Evolutionary conservation across 176 grass and related monocot species (phyloP), one percentile per base, ranked within the genome.

Genomic region (Oryza brachyantha): DNA sequence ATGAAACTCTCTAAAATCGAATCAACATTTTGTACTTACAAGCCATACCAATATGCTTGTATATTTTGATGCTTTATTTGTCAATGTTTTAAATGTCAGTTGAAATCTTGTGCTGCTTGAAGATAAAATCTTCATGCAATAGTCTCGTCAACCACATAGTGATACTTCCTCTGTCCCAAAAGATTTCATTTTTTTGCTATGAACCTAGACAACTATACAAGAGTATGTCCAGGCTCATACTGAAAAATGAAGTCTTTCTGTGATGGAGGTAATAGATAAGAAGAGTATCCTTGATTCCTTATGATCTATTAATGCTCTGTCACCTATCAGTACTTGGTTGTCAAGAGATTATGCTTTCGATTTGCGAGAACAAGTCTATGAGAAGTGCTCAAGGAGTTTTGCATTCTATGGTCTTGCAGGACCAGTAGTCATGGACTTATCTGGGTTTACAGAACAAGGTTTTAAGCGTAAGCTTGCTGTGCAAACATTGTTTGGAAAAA

Each of bases 381-480:
- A 70, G n/a, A 43, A 68, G 12, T 21, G 73, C 26, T 67, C 14
- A 73, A 38, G 2, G 61, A 40, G 19, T 66, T 81, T 52, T 54
- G 8, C 68, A 13, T 83, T 52, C 38, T 61, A 26, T 78, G 64
- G 75, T 81, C 6, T 88, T 86, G 69, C 90, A 98, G 96, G 96
- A 28, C 96, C 92, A 31, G 86, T 95, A 31, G 86, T 89, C 77
- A 95, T 95, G 92, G 81, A 99, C 61, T 24, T 89, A 72, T 84
- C 84, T 81, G 92, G 90, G 68, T 99, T 99, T 71, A 93, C 90
- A 24, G 86, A 93, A 75, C 81, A 87, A 82, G 86, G 92, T 83
- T 84, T 91, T 70, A 87, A 94, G 63, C 72, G 88, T 86, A 99
- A 91, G 48, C 69, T 94, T 91, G 92, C 81, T 89, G 92, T 99